Evolutionary conservation across 768 basidiomycete species (phyloP).

Genomic region (Serendipita sp.): DNA sequence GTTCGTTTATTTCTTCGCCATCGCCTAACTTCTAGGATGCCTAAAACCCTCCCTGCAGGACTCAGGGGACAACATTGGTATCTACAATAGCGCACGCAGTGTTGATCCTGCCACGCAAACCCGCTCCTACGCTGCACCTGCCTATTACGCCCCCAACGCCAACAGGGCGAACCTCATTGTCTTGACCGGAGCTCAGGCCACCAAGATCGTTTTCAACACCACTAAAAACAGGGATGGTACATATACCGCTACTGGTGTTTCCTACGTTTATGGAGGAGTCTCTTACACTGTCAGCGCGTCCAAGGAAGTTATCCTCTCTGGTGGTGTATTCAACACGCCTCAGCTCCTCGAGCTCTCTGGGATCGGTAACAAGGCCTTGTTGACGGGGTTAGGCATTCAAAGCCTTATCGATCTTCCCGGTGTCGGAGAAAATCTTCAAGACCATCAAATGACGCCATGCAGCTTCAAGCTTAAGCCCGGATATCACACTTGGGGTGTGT

Average conservation of each 20-base stretch:
- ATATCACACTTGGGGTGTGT: conserved; percentile 2
- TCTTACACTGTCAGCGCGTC: conserved; percentile 21
- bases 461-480: background rate
- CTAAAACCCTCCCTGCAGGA: background rate
- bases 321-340: conserved; percentile 14
- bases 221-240: conserved; percentile 13
- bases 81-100: conserved; percentile 7
- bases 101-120: background rate
- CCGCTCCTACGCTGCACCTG: conserved; percentile 3
- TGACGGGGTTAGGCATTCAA: conserved; percentile 18
- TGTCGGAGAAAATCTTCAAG: conserved; percentile 27
- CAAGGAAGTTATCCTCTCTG: conserved; percentile 26
- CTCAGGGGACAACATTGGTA: conserved; percentile 8
- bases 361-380: conserved; percentile 22
- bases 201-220: conserved; percentile 21
- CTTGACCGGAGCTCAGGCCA: conserved; percentile 25
- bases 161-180: conserved; percentile 24
- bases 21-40: background rate
- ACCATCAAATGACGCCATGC: conserved; percentile 10
- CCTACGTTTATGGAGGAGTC: conserved; percentile 17
- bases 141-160: conserved; percentile 11
- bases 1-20: background rate
- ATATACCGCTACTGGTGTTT: conserved; percentile 22
- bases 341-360: conserved; percentile 24
- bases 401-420: conserved; percentile 25